These are phyloP conservation scores for Austroboletus novae-zelandiae DNA, from an alignment of 1,284 basidiomycete species.

Conservation along the genomic window DNA sequence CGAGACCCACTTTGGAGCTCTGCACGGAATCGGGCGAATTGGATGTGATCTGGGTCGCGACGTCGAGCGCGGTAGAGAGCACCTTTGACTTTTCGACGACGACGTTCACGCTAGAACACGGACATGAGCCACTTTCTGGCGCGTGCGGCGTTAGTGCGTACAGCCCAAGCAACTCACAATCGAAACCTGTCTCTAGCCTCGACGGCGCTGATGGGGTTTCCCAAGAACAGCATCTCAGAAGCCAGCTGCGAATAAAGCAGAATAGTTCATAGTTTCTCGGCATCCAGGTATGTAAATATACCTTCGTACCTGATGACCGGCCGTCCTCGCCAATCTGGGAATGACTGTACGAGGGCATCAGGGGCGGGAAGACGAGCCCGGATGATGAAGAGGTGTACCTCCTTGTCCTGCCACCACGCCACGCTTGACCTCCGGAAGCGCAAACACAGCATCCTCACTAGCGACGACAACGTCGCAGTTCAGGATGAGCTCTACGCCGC, in stretches of 20 bases:
- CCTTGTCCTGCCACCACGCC: constrained; percentile 78
- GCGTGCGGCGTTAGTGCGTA: constrained; percentile 18
- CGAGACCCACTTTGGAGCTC: constrained; percentile 68
- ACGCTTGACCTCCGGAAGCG: constrained; percentile 78
- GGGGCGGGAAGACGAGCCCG: too few relatives aligned
- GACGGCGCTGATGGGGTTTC: constrained; percentile 61
- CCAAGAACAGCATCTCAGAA: constrained; percentile 75
- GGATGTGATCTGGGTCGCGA: constrained; percentile 58
- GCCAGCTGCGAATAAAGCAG: constrained; percentile 50
- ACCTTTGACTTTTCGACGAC: constrained; percentile 62
- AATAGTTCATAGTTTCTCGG: constrained; percentile 16
- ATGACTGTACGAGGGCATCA: constrained; percentile 43
- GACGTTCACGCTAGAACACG: constrained; percentile 55
- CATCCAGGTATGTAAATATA: constrained; percentile 28
- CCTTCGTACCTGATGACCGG: constrained; percentile 64
- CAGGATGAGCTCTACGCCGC: constrained; percentile 75
- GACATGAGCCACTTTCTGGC: constrained; percentile 3
- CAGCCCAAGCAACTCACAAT: constrained; percentile 52
- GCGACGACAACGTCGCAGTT: constrained; percentile 87
- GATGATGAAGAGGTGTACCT: constrained; percentile 42
- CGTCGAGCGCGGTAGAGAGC: constrained; percentile 58
- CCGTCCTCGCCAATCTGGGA: constrained; percentile 56
- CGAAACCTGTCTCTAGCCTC: constrained; percentile 72
- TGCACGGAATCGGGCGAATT: constrained; percentile 84
- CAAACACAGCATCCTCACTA: constrained; percentile 67